Base-by-base conservation (phyloP, 805 yeast species). In the Candida coquimbonensis region DNA sequence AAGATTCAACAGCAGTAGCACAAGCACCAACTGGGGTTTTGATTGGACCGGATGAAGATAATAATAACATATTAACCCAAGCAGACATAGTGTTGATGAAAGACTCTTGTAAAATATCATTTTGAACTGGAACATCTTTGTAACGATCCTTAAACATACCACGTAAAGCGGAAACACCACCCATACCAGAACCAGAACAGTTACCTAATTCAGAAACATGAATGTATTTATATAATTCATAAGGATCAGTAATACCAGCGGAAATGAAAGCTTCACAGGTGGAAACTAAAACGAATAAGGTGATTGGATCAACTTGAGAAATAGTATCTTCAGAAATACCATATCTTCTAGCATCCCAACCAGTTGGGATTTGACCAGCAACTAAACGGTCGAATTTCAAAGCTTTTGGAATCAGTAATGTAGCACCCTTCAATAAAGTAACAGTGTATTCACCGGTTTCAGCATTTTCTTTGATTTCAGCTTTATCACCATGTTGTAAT, bases 141-240 rank as follows among this genome's bases (percentile, higher is more conserved):
- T 77, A 93, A 73, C 99, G 83, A 64, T 91, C 96, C 69, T 78
- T 89, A 77, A 89, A 93, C 98, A 93, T 93, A 59, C 96, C 97
- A 68, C 95, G 87, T 63, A 93, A 72, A 44, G 99, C 99, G 57
- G 85, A 67, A 60, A 91, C 95, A 83, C 99, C 99, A 72, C 99
- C 99, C 96, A 93, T 91, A 80, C 99, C 99, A 47, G 97, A 89
- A 74, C 99, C 99, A 41, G 96, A 85, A 78, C 98, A 90, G 79
- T 91, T 95, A 74, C 99, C 99, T 57, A 93, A 89, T 71, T 93
- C 98, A 40, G 98, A 89, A 47, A 93, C 95, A 68, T 93, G 99
- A 42, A 95, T 96, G 66, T 93, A 95, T 72, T 91, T 83, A 78
- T 93, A 93, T 77, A 95, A 88, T 74, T 93, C 99, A 67, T 89